Conservation (phyloP, 345 rosid genomes). For the Gossypium mustelinum region DNA sequence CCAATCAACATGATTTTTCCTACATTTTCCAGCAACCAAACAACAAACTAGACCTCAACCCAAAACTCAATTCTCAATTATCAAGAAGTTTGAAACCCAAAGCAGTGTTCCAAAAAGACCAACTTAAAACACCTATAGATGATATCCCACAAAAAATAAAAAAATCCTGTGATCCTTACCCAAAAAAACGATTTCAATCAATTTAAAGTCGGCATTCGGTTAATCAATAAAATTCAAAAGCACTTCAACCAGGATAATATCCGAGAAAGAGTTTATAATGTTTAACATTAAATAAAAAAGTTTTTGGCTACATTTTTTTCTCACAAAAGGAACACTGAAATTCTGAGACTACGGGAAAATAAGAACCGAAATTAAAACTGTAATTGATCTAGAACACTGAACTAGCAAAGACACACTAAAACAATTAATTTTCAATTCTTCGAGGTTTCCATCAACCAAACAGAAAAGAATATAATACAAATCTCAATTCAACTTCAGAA, state of each 20-base stretch:
- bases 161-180: background rate
- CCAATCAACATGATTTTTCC: background rate
- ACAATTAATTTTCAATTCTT: background rate
- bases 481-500: background rate
- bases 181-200: background rate
- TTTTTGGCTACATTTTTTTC: constrained; percentile 11
- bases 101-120: background rate
- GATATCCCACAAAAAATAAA: background rate
- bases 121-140: background rate
- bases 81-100: background rate
- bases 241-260: background rate
- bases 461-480: constrained; percentile 6
- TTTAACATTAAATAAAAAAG: background rate
- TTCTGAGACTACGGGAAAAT: background rate
- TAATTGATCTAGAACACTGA: constrained; percentile 13
- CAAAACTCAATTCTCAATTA: background rate
- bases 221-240: constrained; percentile 1
- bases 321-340: constrained; percentile 10
- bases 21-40: constrained; percentile 1
- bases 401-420: background rate
- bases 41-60: background rate
- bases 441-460: constrained; percentile 17
- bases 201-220: background rate
- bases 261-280: background rate
- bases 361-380: background rate